A percentile compares a stretch with the other conserved stretches of the same genome.
Conservation (phyloP, 345 rosid species). For the Brassica juncea region DNA sequence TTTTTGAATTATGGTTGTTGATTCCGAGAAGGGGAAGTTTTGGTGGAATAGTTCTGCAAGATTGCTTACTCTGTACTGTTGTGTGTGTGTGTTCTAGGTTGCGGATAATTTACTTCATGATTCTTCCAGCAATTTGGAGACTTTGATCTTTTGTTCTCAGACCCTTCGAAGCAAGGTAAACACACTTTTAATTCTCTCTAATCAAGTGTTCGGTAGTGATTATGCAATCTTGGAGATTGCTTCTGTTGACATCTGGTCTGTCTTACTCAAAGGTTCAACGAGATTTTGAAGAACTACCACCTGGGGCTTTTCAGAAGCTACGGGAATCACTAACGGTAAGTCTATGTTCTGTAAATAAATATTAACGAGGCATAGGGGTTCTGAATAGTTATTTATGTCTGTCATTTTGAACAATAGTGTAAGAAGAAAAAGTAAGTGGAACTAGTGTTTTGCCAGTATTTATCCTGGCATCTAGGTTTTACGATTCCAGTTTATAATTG, state of each 20-base stretch:
- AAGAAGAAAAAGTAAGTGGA: background rate
- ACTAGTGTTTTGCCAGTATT: constrained; percentile 10
- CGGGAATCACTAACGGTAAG: constrained; percentile 81
- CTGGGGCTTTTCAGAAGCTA: constrained; percentile 85
- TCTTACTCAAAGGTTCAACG: constrained; percentile 75
- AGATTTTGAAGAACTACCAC: constrained; percentile 96
- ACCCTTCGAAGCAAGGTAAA: constrained; percentile 99
- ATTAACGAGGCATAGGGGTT: constrained; percentile 8
- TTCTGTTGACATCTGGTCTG: constrained; percentile 22
- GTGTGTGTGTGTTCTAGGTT: constrained; percentile 54
- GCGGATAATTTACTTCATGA: constrained; percentile 99
- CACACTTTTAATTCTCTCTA: constrained; percentile 5
- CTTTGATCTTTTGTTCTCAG: constrained; percentile 96
- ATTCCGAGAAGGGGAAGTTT: background rate
- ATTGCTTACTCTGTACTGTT: constrained; percentile 11
- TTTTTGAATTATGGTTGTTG: constrained; percentile 18
- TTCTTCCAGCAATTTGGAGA: constrained; percentile 91
- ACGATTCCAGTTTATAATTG: background rate
- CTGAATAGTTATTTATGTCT: constrained; percentile 9
- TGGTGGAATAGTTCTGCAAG: background rate
- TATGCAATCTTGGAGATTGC: constrained; percentile 2
- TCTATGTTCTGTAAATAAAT: constrained; percentile 17
- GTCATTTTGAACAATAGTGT: background rate
- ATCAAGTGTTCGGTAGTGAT: background rate
- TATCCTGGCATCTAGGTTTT: constrained; percentile 14